Conservation (phyloP, 495 filamentous ascomycete species). For the Penicillium fimorum region DNA sequence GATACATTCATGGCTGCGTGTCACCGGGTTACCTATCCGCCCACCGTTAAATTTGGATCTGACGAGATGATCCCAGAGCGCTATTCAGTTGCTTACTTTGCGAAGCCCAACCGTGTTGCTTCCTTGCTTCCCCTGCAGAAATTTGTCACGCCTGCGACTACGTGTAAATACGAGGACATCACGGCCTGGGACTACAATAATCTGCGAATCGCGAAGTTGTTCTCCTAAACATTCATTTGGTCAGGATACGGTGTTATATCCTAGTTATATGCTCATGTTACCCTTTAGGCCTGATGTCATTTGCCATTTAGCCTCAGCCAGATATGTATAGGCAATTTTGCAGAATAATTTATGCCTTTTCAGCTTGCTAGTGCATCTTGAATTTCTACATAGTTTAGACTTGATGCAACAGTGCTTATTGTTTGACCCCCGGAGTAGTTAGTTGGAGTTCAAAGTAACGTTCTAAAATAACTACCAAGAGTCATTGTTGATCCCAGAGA, state of each 20-base stretch:
- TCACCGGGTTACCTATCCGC: constrained; percentile 30
- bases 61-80: constrained; percentile 27
- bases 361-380: not conserved
- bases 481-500: not conserved
- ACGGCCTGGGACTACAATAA: constrained; percentile 36
- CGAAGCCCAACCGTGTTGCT: constrained; percentile 28
- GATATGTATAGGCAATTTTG: not conserved
- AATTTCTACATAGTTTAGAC: not conserved
- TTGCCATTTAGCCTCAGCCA: not conserved
- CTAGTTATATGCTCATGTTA: not conserved
- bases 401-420: no score
- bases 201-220: constrained; percentile 22
- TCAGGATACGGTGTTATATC: not conserved
- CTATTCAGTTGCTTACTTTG: constrained; percentile 38
- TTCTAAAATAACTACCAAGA: not conserved
- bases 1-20: constrained; percentile 42
- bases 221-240: not conserved
- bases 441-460: no score
- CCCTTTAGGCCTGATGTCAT: not conserved
- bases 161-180: constrained; percentile 31
- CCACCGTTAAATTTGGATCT: constrained; percentile 16
- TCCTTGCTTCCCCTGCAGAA: constrained; percentile 22
- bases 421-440: no score
- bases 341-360: not conserved
- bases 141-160: constrained; percentile 18